Conservation (phyloP, 768 basidiomycete species). For the Mycena sanguinolenta region DNA sequence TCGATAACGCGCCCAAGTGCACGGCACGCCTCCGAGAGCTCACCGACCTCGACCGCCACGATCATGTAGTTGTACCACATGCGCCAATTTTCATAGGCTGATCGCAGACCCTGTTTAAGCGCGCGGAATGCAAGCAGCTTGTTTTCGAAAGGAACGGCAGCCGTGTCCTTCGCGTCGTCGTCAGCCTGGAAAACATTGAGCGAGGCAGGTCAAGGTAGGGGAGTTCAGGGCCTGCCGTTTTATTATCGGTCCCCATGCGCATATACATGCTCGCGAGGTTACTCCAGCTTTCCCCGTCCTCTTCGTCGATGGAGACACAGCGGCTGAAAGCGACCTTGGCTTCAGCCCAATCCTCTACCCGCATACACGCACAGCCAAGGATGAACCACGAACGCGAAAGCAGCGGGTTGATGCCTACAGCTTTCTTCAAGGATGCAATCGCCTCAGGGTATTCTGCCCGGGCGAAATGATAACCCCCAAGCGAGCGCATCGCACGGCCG, state of each 20-base stretch:
- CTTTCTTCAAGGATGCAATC: conserved; percentile 74
- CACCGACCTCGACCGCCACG: conserved; percentile 92
- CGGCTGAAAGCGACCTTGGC: conserved; percentile 87
- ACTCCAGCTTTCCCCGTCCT: conserved; percentile 98
- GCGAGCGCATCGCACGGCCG: conserved; percentile 90
- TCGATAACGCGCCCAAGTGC: conserved; percentile 89
- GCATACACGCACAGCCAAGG: conserved; percentile 91
- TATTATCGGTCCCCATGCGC: conserved; percentile 70
- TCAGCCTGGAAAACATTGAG: conserved; percentile 23
- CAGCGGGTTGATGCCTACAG: conserved; percentile 91
- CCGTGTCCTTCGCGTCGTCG: conserved; percentile 35
- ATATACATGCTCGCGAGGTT: conserved; percentile 96
- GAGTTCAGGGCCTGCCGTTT: conserved; percentile 22
- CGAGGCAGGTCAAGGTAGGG: conserved; percentile 18
- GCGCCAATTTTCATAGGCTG: conserved; percentile 92
- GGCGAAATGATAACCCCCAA: conserved; percentile 88
- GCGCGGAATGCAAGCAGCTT: conserved; percentile 93
- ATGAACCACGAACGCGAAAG: conserved; percentile 94
- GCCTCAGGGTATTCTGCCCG: conserved; percentile 73
- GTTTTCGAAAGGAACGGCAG: conserved; percentile 72
- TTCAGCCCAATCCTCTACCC: conserved; percentile 86
- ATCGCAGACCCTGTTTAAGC: conserved; percentile 89
- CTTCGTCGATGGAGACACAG: conserved; percentile 93
- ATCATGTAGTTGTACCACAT: conserved; percentile 99
- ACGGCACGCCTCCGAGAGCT: conserved; percentile 88